Evolutionary conservation across 306 rosid species (phyloP), one percentile per base, ranked within the genome.

Genomic region (Fagus sylvatica): DNA sequence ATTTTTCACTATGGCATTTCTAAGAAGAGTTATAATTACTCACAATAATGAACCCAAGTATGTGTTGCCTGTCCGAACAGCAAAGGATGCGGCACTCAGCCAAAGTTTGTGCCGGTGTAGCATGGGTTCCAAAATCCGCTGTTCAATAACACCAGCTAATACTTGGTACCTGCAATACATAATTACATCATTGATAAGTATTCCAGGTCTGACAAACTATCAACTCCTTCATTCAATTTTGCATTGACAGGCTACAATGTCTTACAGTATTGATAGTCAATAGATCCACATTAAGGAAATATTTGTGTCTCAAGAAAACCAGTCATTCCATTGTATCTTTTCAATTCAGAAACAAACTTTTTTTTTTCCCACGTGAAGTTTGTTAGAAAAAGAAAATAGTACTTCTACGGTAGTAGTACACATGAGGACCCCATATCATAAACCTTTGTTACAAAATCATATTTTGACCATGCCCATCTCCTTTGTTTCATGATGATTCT

Each of bases 1-100:
- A 7, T 41, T 37, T 34, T 16, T 7, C 10, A 2, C 51, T 41
- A 22, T 13, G 10, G 46, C 55, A 62, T 37, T 9, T 40, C 22
- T 1, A 37, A 39, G 10, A 74, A 6, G 80, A 76, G 70, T 57
- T 19, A 28, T 16, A 11, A 51, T 15, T 42, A 74, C 96, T 89
- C 85, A 93, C 97, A 90, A 76, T 83, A 93, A 72, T 81, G 97
- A 93, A 71, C 97, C 96, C 89, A 90, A 77, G 86, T 86, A 93
- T 0, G 97, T 93, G 75, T 90, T 90, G 80, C 96, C 97, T 4
- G 97, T 93, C 37, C 97, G 77, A 76, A 89, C 90, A 34, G 97
- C 97, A 79, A 93, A 93, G 88, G 85, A 87, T 34, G 89, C 7
- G 72, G 97, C 97, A 69, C 92, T 79, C 1, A 93, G 92, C 43